phyloP scores from a whole-genome alignment of 2,329 filamentous ascomycete species.

The Venturia effusa region DNA sequence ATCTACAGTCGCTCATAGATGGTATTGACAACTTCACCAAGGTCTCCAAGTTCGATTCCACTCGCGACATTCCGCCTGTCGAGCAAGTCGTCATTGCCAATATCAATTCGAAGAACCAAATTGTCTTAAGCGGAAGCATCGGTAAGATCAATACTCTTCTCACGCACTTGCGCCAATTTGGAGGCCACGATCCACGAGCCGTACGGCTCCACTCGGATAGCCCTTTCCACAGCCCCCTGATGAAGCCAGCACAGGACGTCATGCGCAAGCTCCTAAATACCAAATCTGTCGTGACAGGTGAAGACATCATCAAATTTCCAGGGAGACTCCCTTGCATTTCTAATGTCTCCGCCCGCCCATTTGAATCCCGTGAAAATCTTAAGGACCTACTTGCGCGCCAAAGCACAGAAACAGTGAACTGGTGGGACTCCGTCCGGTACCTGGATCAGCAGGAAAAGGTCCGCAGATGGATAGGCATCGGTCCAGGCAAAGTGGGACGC shows the following conservation, averaged over 20 bases:
- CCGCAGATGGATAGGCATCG: slow-evolving; percentile 79
- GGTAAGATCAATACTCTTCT: slow-evolving; percentile 71
- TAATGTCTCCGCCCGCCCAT: slow-evolving; percentile 75
- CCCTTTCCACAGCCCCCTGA: slow-evolving; percentile 85
- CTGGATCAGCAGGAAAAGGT: slow-evolving; percentile 76
- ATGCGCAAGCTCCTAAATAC: slow-evolving; percentile 58
- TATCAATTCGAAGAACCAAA: slow-evolving; percentile 92
- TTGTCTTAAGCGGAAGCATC: slow-evolving; percentile 82
- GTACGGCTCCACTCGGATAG: slow-evolving; percentile 79
- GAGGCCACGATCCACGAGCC: slow-evolving; percentile 81
- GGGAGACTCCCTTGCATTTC: slow-evolving; percentile 68
- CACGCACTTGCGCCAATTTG: slow-evolving; percentile 76
- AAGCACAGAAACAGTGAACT: slow-evolving; percentile 83
- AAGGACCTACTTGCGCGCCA: slow-evolving; percentile 70
- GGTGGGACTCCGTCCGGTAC: slow-evolving; percentile 91
- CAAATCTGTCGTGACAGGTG: slow-evolving; percentile 39
- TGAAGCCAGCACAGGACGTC: slow-evolving; percentile 69
- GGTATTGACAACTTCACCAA: slow-evolving; percentile 73
- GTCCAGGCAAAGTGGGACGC: slow-evolving; percentile 84
- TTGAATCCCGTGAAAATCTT: slow-evolving; percentile 60
- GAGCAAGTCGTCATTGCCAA: slow-evolving; percentile 87
- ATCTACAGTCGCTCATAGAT: slow-evolving; percentile 57
- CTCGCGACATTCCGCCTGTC: slow-evolving; percentile 59
- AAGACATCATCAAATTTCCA: slow-evolving; percentile 65
- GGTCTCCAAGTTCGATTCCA: slow-evolving; percentile 57